Conservation (phyloP, 208 protist genomes). For the Acanthamoeba rhysodes region DNA sequence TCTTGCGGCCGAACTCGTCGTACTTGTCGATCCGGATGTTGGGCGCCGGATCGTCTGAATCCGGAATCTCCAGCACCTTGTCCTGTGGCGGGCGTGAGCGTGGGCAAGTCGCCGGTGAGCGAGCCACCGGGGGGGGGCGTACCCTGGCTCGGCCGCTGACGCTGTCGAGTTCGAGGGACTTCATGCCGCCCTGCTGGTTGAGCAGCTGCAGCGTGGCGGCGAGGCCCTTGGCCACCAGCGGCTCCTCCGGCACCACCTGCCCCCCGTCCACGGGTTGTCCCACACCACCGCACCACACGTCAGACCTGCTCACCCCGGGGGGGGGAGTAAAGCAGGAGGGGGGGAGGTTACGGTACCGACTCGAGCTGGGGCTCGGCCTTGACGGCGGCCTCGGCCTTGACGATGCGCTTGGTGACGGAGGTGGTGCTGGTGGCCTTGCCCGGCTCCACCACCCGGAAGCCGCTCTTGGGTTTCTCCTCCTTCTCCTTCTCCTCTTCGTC, state of each 20-base stretch:
- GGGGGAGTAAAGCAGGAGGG: too few relatives aligned
- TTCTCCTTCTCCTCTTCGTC: neutral
- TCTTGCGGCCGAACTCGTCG: conserved; percentile 61
- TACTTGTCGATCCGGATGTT: conserved; percentile 66
- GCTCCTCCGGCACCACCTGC: conserved; percentile 63
- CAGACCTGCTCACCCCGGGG: too few relatives aligned
- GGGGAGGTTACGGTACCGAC: neutral
- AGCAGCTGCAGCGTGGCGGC: conserved; percentile 56
- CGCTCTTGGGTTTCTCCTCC: neutral
- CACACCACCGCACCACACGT: too few relatives aligned
- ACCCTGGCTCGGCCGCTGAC: conserved; percentile 41
- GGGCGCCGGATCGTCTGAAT: conserved; percentile 39
- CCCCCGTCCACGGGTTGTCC: too few relatives aligned
- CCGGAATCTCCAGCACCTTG: conserved; percentile 48
- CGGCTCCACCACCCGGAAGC: neutral
- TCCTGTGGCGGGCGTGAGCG: neutral
- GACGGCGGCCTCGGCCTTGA: neutral
- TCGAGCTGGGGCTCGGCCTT: neutral
- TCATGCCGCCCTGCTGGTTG: conserved; percentile 40
- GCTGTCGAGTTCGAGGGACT: conserved; percentile 63
- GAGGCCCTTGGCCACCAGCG: conserved; percentile 51
- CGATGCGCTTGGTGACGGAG: neutral
- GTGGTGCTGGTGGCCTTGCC: neutral
- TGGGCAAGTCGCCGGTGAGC: neutral
- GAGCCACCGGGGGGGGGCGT: neutral